Percentiles rank a stretch among this genome's conserved stretches.
Evolutionary conservation across 2,329 filamentous ascomycete species (phyloP).

Genomic region (Cryphonectria radicalis): DNA sequence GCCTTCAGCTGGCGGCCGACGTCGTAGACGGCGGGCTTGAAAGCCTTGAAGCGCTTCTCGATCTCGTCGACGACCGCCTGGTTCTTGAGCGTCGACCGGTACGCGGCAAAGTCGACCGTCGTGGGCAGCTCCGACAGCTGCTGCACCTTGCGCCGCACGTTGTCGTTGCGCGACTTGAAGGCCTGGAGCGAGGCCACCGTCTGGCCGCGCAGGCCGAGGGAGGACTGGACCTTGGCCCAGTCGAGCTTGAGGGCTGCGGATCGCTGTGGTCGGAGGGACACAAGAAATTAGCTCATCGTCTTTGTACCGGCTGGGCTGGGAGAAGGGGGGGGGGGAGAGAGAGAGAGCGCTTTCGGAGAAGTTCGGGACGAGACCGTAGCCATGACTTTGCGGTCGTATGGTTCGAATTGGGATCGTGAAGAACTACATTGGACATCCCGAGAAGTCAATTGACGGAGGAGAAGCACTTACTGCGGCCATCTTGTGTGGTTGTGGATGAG

Average conservation of each 20-base stretch:
- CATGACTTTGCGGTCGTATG: not conserved
- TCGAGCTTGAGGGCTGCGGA: slow-evolving; percentile 99
- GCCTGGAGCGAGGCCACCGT: slow-evolving; percentile 88
- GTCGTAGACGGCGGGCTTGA: slow-evolving; percentile 94
- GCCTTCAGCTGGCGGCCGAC: slow-evolving; percentile 93
- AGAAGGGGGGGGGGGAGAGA: too few species aligned
- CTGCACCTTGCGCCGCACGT: slow-evolving; percentile 92
- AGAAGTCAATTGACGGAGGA: slow-evolving; percentile 34
- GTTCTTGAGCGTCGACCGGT: slow-evolving; percentile 95
- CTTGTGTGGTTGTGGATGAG: slow-evolving; percentile 48
- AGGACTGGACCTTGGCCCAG: slow-evolving; percentile 93
- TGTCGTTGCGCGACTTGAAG: slow-evolving; percentile 99
- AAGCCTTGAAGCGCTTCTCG: slow-evolving; percentile 89
- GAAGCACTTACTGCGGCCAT: slow-evolving; percentile 65
- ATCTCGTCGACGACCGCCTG: slow-evolving; percentile 93
- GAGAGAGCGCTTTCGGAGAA: slow-evolving; percentile 5
- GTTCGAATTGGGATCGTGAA: not conserved
- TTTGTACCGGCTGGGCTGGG: not conserved
- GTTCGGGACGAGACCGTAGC: slow-evolving; percentile 5
- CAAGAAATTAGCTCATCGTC: slow-evolving; percentile 59
- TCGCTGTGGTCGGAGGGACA: slow-evolving; percentile 63
- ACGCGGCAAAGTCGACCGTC: slow-evolving; percentile 89
- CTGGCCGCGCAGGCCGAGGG: slow-evolving; percentile 94
- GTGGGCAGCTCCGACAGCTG: slow-evolving; percentile 82
- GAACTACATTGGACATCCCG: not conserved